A percentile compares a stretch with the other conserved stretches of the same genome.
phyloP scores from a whole-genome alignment of 1,284 basidiomycete genomes.

The Cutaneotrichosporon sp. region DNA sequence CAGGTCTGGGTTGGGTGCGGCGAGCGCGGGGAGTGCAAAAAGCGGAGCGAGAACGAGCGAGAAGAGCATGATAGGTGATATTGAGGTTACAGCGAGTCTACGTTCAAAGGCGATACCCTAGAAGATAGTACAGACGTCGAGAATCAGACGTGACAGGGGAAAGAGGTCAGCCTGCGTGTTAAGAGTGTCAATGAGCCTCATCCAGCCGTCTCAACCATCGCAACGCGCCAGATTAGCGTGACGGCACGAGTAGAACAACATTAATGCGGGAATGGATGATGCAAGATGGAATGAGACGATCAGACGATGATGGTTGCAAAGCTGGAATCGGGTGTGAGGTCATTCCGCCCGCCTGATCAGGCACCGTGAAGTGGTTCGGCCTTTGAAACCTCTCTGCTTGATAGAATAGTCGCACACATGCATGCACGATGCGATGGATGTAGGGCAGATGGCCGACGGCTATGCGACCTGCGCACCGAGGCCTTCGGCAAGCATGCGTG shows the following conservation, averaged over 20 bases:
- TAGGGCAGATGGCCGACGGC: neutral
- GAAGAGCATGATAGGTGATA: neutral
- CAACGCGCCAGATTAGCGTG: neutral
- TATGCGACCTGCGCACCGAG: slow-evolving; percentile 54
- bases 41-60: neutral
- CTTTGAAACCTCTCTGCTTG: neutral
- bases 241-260: neutral
- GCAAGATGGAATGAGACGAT: neutral
- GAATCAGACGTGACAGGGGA: too few relatives aligned
- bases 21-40: neutral
- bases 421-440: neutral
- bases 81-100: neutral
- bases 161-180: too few relatives aligned
- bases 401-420: neutral
- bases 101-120: too few relatives aligned
- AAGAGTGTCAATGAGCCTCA: neutral
- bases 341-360: neutral
- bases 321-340: slow-evolving; percentile 2
- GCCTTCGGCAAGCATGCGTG: slow-evolving; percentile 60
- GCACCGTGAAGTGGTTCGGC: neutral
- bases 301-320: neutral
- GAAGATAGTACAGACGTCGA: too few relatives aligned
- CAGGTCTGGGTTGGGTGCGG: neutral
- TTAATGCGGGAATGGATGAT: neutral
- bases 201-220: neutral